Evolutionary conservation across 169 alveolate genomes (phyloP), one percentile per base, ranked within the genome.

Genomic region (Cryptosporidium sp.): DNA sequence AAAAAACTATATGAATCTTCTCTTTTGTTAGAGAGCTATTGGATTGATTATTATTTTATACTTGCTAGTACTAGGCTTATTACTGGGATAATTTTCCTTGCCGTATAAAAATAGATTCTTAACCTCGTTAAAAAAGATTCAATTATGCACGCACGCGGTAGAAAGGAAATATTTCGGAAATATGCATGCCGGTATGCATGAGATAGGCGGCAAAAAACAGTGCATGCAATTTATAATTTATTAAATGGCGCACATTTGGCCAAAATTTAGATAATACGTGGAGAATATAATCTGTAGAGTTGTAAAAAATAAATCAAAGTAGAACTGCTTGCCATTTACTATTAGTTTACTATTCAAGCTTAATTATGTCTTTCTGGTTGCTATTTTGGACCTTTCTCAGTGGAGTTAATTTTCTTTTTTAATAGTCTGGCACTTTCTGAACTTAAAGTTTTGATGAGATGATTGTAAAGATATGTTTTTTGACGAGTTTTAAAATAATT

Each of bases 121-220:
- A 50, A 71, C 69, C 85, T 71, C 85, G 85, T 71, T 71, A 45
- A 71, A 67, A 26, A 71, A 71, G 85, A 71, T 71, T 45, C 41
- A 71, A 71, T 29, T 26, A 48, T 71, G 85, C 85, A 71, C 43
- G 85, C 67, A 71, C 69, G 85, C 85, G 85, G 74, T 67, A 37
- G 74, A 59, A n/a, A 12, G 18, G 10, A 59, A 59, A 59, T 31
- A 12, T 31, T 26, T 23, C 18, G 21, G 23, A 59, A 55, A 59
- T 12, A 16, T 48, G 55, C 55, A 48, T 48, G 55, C 55, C 55
- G 21, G 55, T 48, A 59, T 59, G 69, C 69, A 59, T 23, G 69
- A 12, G 9, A 12, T 3, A 59, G 39, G 33, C 69, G 39, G 33
- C 23, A 7, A 59, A 12, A 59, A 23, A 6, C 43, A 26, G n/a